Percentiles rank a stretch among this genome's conserved stretches.
Evolutionary conservation across 768 basidiomycete species (phyloP).

Genomic region (Pisolithus marmoratus): DNA sequence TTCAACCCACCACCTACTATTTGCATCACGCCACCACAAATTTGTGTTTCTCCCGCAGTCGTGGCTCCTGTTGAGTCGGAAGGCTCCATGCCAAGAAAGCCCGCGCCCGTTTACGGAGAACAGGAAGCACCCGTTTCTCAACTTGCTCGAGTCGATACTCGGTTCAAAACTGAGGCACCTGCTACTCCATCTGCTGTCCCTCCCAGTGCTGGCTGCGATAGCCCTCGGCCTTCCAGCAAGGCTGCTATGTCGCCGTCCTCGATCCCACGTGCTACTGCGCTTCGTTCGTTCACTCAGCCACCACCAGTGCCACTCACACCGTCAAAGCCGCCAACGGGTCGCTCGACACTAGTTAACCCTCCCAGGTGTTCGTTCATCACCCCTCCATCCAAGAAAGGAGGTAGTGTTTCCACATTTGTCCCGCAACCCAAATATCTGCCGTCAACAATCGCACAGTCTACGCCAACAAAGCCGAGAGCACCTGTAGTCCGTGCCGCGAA

Average conservation of each 20-base stretch:
- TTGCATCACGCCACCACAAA: slow-evolving; percentile 19
- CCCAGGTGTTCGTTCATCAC: slow-evolving; percentile 36
- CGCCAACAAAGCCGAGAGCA: slow-evolving; percentile 34
- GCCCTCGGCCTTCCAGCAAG: slow-evolving; percentile 9
- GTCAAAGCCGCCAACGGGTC: slow-evolving; percentile 26
- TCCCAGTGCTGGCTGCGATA: background rate
- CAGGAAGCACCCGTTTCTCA: slow-evolving; percentile 21
- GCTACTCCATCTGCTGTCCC: slow-evolving; percentile 9
- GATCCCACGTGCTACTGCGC: slow-evolving; percentile 42
- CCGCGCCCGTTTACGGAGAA: slow-evolving; percentile 10
- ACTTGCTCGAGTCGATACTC: slow-evolving; percentile 15
- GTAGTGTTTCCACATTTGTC: slow-evolving; percentile 48
- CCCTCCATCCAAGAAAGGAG: slow-evolving; percentile 49
- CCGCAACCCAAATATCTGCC: slow-evolving; percentile 54
- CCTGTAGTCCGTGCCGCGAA: slow-evolving; percentile 26
- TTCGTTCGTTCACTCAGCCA: slow-evolving; percentile 27
- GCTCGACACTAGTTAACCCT: slow-evolving; percentile 18
- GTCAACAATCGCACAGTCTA: slow-evolving; percentile 12
- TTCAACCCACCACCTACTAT: slow-evolving; percentile 54
- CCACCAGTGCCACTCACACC: slow-evolving; percentile 30
- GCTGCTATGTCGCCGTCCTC: slow-evolving; percentile 39
- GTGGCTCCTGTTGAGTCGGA: slow-evolving; percentile 13
- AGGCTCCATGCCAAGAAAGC: slow-evolving; percentile 5
- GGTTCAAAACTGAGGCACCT: slow-evolving; percentile 5
- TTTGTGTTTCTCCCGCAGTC: slow-evolving; percentile 20